These are phyloP conservation scores for Tolypocladium endophyticum DNA, from an alignment of 2,329 filamentous ascomycete genomes.

Conservation along the genomic window DNA sequence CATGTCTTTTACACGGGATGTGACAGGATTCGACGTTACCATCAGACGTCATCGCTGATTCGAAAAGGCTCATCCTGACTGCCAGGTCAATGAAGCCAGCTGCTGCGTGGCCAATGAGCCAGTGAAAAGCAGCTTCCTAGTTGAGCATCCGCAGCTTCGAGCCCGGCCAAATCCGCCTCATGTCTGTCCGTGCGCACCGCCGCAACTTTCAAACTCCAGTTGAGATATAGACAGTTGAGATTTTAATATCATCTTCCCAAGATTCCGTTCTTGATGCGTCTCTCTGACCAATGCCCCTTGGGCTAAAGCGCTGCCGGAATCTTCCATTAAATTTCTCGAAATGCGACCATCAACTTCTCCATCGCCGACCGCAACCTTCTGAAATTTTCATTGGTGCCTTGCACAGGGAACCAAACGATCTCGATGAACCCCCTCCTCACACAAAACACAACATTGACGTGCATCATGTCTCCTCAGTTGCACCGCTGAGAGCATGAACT, in stretches of 20 bases:
- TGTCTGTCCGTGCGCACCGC: too few relatives aligned
- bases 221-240: background rate
- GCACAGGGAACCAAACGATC: background rate
- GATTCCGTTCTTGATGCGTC: background rate
- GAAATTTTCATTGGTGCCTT: background rate
- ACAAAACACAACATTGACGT: background rate
- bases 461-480: background rate
- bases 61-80: background rate
- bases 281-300: background rate
- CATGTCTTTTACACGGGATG: background rate
- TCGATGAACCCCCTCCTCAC: background rate
- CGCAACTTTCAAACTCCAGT: too few relatives aligned
- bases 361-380: background rate
- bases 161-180: background rate
- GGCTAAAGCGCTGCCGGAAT: background rate
- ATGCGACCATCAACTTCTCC: background rate
- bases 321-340: background rate
- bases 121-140: background rate
- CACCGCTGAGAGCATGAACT: background rate
- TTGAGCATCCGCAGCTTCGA: background rate
- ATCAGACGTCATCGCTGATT: background rate
- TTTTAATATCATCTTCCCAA: background rate
- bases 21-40: background rate
- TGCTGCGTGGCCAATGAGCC: background rate
- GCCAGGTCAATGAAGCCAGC: background rate